These are phyloP conservation scores for Eucalyptus pumila DNA, from an alignment of 345 rosid species.

Conservation along the genomic window DNA sequence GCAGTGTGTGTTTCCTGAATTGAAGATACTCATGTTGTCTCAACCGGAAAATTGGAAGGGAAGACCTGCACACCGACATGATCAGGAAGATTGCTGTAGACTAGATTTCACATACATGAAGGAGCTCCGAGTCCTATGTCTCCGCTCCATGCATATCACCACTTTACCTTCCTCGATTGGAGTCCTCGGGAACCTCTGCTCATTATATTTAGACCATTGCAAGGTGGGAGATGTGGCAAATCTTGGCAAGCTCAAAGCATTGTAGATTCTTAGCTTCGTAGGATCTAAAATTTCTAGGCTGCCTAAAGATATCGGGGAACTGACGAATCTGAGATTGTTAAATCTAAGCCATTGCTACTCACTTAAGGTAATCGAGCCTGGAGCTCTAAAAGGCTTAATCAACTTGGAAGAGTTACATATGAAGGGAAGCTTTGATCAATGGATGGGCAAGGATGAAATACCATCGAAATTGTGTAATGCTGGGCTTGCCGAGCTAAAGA, in stretches of 20 bases:
- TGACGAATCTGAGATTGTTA: rapidly evolving
- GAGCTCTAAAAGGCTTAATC: rapidly evolving
- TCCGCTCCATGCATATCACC: not conserved
- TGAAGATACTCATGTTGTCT: too few species aligned
- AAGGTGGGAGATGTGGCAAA: rapidly evolving
- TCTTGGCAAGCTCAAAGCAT: not conserved
- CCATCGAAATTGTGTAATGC: rapidly evolving
- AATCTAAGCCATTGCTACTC: rapidly evolving
- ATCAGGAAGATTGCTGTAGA: too few species aligned
- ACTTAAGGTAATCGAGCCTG: rapidly evolving
- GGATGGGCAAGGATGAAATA: not conserved
- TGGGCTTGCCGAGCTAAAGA: not conserved
- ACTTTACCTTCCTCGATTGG: rapidly evolving
- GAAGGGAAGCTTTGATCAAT: rapidly evolving
- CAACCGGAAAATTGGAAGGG: rapidly evolving
- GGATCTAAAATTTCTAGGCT: rapidly evolving
- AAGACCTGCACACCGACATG: too few species aligned
- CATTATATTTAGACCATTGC: not conserved
- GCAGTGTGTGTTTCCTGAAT: rapidly evolving
- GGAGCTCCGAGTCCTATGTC: not conserved
- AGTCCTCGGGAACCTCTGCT: too few species aligned
- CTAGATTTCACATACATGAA: too few species aligned
- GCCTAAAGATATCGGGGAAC: rapidly evolving
- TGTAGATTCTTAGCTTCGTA: not conserved
- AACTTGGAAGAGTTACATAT: not conserved